Conservation (phyloP, 2,329 filamentous ascomycete species). For the Colletotrichum coccodes region DNA sequence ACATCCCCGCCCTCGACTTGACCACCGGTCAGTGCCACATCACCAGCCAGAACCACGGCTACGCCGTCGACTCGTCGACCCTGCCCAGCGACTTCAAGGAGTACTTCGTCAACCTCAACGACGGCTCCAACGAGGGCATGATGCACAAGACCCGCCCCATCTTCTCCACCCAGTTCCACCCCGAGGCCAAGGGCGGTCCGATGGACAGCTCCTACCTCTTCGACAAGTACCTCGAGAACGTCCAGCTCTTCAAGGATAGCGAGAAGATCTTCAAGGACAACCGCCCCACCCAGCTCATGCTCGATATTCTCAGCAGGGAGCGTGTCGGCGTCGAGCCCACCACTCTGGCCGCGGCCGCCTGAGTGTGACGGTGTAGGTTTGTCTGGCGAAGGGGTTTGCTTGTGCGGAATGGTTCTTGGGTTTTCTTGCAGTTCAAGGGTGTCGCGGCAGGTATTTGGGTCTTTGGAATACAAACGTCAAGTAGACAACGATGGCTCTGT, state of each 20-base stretch:
- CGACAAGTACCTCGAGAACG: constrained; percentile 93
- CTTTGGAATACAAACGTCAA: background rate
- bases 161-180: constrained; percentile 99
- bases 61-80: constrained; percentile 88
- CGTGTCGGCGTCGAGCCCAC: constrained; percentile 87
- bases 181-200: constrained; percentile 96
- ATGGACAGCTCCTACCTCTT: constrained; percentile 97
- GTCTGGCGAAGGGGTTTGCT: background rate
- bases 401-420: background rate
- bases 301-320: constrained; percentile 93
- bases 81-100: constrained; percentile 91
- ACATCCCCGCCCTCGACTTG: constrained; percentile 94
- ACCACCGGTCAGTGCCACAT: constrained; percentile 98
- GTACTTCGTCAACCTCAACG: constrained; percentile 98
- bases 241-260: constrained; percentile 87
- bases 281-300: constrained; percentile 85
- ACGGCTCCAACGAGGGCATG: constrained; percentile 96
- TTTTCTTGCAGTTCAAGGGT: constrained; percentile 1
- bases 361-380: constrained; percentile 8
- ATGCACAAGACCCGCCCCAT: constrained; percentile 96
- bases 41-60: constrained; percentile 98
- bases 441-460: constrained; percentile 6
- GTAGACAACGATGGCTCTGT: constrained; percentile 3
- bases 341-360: constrained; percentile 64
- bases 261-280: constrained; percentile 86